These are phyloP conservation scores for Trichopus zeylanicus DNA, from an alignment of 116 monocot genomes.

Conservation along the genomic window DNA sequence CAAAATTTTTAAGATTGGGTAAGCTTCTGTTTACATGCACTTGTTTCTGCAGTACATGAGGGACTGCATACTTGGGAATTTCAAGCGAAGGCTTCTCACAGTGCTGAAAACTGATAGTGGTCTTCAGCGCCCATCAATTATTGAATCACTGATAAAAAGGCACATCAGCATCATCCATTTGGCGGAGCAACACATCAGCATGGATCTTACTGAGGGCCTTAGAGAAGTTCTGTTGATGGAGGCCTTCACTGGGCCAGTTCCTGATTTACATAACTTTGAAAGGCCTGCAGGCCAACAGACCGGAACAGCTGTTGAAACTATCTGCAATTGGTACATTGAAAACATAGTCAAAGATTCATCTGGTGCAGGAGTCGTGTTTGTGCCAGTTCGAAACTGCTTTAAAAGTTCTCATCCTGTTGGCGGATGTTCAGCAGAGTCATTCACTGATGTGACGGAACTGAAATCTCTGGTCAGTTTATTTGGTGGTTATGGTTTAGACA, in stretches of 20 bases:
- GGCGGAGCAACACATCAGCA: slow-evolving; percentile 89
- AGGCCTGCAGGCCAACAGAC: slow-evolving; percentile 28
- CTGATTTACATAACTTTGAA: slow-evolving; percentile 48
- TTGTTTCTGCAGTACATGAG: slow-evolving; percentile 77
- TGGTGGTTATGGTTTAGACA: slow-evolving; percentile 88
- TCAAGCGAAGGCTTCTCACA: slow-evolving; percentile 65
- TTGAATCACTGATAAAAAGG: slow-evolving; percentile 68
- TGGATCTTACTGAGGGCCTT: slow-evolving; percentile 87
- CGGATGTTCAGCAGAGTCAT: slow-evolving; percentile 62
- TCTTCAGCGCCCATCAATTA: slow-evolving; percentile 68
- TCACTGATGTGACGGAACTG: slow-evolving; percentile 61
- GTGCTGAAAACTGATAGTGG: slow-evolving; percentile 62
- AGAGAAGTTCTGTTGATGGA: slow-evolving; percentile 67
- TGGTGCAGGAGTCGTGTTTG: slow-evolving; percentile 49
- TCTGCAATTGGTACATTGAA: slow-evolving; percentile 83
- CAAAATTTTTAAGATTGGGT: too few relatives aligned
- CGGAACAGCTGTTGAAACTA: slow-evolving; percentile 62
- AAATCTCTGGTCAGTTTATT: slow-evolving; percentile 64
- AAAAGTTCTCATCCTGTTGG: slow-evolving; percentile 59
- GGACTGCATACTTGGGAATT: slow-evolving; percentile 86
- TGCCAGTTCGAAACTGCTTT: slow-evolving; percentile 52
- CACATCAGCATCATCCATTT: slow-evolving; percentile 79
- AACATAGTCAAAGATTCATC: slow-evolving; percentile 73
- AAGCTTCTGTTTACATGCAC: neutral
- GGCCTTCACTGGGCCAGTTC: slow-evolving; percentile 51